Base-by-base conservation (phyloP, 352 stramenopile genomes). In the Pythium biforme region DNA sequence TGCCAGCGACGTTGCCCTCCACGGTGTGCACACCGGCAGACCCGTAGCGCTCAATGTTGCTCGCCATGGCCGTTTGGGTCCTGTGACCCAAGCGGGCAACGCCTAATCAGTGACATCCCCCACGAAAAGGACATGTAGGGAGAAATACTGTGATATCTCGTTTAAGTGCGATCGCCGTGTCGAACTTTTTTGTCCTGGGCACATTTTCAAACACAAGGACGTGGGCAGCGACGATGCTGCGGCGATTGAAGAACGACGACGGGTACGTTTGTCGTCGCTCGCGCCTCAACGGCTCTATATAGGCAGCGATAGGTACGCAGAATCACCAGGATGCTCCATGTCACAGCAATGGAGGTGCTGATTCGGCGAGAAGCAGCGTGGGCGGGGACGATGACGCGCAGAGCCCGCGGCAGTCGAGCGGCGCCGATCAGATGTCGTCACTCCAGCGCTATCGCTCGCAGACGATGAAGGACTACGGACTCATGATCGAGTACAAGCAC, bases 401-500 rank as follows among this genome's bases (percentile, higher is more conserved):
- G 26, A 64, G 70, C n/a, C 57, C 57, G 26, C 34, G 66, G 26
- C 45, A 50, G 29, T 41, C 64, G 19, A 74, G 39, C 34, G 62
- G 73, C n/a, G 48, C 65, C 11, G 71, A 84, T 39, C 80, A 86
- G 53, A 90, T 94, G 80, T 86, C 86, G 54, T 92, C 83, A 27
- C 73, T 94, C 45, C 86, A 94, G 64, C 83, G 82, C 46, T 94
- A 94, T 55, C 79, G 86, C 12, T 90, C 83, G 33, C 83, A 94
- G 66, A 94, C 86, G 10, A 94, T 94, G 83, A 92, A 92, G 55
- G 94, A 98, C 67, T 98, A 98, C 68, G 96, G 96, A 7, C 87
- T 99, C 8, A 97, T 96, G 66, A 98, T 98, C 71, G 96, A 99
- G 81, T 99, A 98, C 80, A 98, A 98, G 67, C 94, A 98, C 61